Base-by-base conservation (phyloP, 768 basidiomycete species). In the Amanita thiersii region DNA sequence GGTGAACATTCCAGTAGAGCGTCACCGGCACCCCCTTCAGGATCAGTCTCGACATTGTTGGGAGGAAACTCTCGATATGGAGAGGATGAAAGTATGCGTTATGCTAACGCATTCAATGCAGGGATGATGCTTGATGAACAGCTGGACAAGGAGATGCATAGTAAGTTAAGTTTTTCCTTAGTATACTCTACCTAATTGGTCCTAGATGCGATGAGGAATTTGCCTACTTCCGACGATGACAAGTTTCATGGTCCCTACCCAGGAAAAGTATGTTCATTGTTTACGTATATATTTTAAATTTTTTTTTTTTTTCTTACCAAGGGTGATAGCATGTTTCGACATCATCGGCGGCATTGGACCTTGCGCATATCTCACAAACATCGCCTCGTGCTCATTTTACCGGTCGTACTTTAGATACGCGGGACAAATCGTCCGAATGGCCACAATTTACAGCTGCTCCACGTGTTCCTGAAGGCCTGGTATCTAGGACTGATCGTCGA, bases 61-160 rank as follows among this genome's bases (percentile, higher is more conserved):
- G 68, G 76, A 50, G 72, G 64, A 7, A 70, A 66, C 48, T 63
- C 65, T 7, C 71, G 75, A 14, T 78, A 75, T 51, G 65, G 55
- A 15, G 73, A 77, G 34, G 79, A 78, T 37, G 80, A 84, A 40
- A 75, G 71, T 29, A 61, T 68, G 10, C 70, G 68, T 37, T 76
- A 78, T 55, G 75, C 75, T 5, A 78, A 71, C 47, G 70, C 69
- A 24, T 87, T 79, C 59, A 89, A 88, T 54, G 77, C 85, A 29
- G 87, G 86, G 21, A 83, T 90, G 81, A 81, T 93, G 79, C 66
- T 94, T 47, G 91, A 94, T 51, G 86, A 93, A 59, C 89, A 93
- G 55, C 63, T 94, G 50, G 91, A 94, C 55, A 79, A 88, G 63
- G 91, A 94, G 58, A 91, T 94, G 79, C 82, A 92, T 56, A 91